Evolutionary conservation across 164 flowering plant species (phyloP).

Genomic region (Piper longum): DNA sequence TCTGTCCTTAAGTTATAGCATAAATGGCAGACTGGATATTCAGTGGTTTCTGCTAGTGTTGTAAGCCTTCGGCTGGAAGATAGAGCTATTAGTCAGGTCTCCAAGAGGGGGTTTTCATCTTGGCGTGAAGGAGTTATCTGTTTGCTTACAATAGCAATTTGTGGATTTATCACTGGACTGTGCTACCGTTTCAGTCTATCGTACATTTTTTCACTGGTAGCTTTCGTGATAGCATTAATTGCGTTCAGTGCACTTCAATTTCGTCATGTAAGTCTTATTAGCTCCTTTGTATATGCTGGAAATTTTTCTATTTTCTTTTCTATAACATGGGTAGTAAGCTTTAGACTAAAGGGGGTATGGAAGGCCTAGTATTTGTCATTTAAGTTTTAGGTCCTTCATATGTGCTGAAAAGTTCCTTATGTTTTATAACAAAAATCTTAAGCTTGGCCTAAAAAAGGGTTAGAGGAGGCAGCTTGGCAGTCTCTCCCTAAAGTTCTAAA

Average conservation of each 20-base stretch:
- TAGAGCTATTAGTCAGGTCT: slow-evolving; percentile 24
- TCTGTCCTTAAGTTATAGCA: neutral
- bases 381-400: no score
- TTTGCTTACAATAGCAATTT: slow-evolving; percentile 42
- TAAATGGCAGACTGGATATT: slow-evolving; percentile 66
- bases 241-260: slow-evolving; percentile 36
- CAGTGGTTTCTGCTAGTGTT: slow-evolving; percentile 88
- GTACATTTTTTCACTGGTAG: slow-evolving; percentile 26
- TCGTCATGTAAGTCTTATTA: slow-evolving; percentile 60
- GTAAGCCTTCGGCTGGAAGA: slow-evolving; percentile 70
- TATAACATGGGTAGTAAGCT: neutral
- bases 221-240: slow-evolving; percentile 33
- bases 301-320: no score
- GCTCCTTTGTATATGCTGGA: no score
- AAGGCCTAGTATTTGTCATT: no score
- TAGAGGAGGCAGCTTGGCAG: no score
- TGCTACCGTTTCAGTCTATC: slow-evolving; percentile 48
- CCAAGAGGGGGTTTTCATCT: slow-evolving; percentile 29
- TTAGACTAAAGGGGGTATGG: neutral
- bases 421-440: no score
- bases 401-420: no score
- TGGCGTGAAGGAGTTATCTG: slow-evolving; percentile 69
- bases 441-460: no score
- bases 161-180: slow-evolving; percentile 72
- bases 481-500: no score